These are phyloP conservation scores for Candida glucosophila DNA, from an alignment of 1,139 yeast species.

Conservation along the genomic window DNA sequence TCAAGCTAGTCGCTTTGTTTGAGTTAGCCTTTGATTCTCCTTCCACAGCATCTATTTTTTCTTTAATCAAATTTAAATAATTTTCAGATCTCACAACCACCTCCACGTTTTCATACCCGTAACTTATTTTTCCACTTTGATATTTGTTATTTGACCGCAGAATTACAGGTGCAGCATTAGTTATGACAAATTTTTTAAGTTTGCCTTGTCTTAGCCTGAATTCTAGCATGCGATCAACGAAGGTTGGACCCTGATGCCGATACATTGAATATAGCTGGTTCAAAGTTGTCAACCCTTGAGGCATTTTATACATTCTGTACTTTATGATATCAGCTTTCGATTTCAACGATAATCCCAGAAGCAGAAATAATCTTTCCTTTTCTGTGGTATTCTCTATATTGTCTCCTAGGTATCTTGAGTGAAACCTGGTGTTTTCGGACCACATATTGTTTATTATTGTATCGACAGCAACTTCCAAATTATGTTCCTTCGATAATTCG, in stretches of 20 bases:
- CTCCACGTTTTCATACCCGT: slow-evolving; percentile 40
- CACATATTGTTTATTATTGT: slow-evolving; percentile 29
- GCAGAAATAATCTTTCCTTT: slow-evolving; percentile 25
- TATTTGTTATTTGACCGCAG: slow-evolving; percentile 27
- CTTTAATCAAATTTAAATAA: slow-evolving; percentile 14
- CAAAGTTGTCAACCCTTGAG: slow-evolving; percentile 27
- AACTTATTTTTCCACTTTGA: slow-evolving; percentile 29
- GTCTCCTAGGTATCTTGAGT: slow-evolving; percentile 14
- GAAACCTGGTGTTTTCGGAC: slow-evolving; percentile 26
- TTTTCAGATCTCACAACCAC: slow-evolving; percentile 20
- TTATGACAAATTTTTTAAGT: slow-evolving; percentile 30
- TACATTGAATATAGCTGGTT: slow-evolving; percentile 36
- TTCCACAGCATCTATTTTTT: slow-evolving; percentile 4
- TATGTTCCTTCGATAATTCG: slow-evolving; percentile 23
- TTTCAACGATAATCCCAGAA: slow-evolving; percentile 25
- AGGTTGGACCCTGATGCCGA: slow-evolving; percentile 32
- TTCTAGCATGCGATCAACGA: slow-evolving; percentile 35
- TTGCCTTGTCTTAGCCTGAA: slow-evolving; percentile 23
- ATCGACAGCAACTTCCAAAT: slow-evolving; percentile 25
- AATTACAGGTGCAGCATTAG: slow-evolving; percentile 39
- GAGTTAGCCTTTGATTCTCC: background rate
- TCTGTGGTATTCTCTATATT: slow-evolving; percentile 7
- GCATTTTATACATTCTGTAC: slow-evolving; percentile 23
- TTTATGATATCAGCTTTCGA: slow-evolving; percentile 31
- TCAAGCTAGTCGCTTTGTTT: background rate